Conservation (phyloP, 192 early-diverging fungal species). For the Coemansia sp. region DNA sequence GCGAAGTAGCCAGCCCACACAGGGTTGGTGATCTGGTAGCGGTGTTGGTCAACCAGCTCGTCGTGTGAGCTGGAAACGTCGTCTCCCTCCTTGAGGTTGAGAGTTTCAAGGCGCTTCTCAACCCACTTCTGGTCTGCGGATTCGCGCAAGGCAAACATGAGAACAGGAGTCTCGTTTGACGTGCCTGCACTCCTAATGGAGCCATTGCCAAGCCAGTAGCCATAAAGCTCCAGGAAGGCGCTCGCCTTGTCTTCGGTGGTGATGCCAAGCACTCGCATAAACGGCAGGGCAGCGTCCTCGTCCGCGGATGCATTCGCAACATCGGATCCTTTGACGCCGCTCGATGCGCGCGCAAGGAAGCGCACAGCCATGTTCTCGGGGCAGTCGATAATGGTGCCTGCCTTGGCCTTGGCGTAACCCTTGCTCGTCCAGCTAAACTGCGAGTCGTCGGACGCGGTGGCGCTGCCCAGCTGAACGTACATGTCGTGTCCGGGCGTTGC, state of each 20-base stretch:
- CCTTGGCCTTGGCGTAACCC: constrained; percentile 26
- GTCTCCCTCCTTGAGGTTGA: constrained; percentile 9
- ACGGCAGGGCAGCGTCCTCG: constrained; percentile 8
- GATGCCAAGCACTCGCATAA: constrained; percentile 22
- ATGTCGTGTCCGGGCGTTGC: constrained; percentile 36
- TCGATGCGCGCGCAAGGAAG: constrained; percentile 21
- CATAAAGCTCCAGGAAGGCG: constrained; percentile 43
- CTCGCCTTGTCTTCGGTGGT: constrained; percentile 8
- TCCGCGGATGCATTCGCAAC: background rate
- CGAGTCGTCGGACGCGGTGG: constrained; percentile 6
- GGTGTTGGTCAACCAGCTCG: background rate
- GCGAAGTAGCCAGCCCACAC: constrained; percentile 23
- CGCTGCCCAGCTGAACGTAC: constrained; percentile 22
- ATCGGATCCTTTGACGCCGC: constrained; percentile 13
- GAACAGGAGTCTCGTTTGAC: background rate
- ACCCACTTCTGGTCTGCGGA: constrained; percentile 12
- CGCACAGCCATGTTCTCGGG: constrained; percentile 14
- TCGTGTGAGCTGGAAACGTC: background rate
- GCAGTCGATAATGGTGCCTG: constrained; percentile 12
- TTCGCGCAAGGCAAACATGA: background rate
- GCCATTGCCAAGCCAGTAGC: constrained; percentile 28
- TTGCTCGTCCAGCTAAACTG: constrained; percentile 5
- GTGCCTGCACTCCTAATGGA: background rate
- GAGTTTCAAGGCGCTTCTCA: constrained; percentile 7
- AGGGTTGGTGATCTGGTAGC: constrained; percentile 3